phyloP scores from a whole-genome alignment of 345 rosid genomes.

The Cardamine occulta region DNA sequence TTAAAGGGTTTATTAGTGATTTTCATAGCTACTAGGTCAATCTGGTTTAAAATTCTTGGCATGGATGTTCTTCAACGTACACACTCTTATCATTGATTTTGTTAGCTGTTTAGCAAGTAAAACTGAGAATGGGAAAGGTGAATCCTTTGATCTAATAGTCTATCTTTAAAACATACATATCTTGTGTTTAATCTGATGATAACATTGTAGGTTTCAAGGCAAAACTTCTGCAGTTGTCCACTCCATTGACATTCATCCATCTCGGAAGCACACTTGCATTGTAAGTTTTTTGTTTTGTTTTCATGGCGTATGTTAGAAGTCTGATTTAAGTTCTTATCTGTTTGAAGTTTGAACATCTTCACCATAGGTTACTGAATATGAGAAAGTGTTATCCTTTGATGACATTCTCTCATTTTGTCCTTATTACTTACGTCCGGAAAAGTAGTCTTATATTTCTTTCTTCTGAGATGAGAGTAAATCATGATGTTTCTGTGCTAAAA shows the following conservation, averaged over 20 bases:
- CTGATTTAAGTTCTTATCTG: neutral
- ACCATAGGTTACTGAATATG: neutral
- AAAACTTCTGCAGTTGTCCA: slow-evolving; percentile 72
- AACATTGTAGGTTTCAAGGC: slow-evolving; percentile 65
- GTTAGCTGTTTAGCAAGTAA: neutral
- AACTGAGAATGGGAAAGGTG: neutral
- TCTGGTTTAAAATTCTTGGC: slow-evolving; percentile 1
- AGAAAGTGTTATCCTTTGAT: neutral
- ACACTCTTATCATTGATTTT: neutral
- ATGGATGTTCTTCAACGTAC: neutral
- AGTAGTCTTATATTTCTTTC: neutral
- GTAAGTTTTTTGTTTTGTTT: slow-evolving; percentile 48
- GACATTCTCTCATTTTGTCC: neutral
- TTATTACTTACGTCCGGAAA: neutral
- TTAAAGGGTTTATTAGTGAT: neutral
- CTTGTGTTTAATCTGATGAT: slow-evolving; percentile 18
- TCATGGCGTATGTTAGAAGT: neutral
- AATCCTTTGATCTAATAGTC: slow-evolving; percentile 3
- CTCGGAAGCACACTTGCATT: slow-evolving; percentile 85
- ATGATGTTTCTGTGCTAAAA: neutral
- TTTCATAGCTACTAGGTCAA: neutral
- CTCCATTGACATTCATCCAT: slow-evolving; percentile 90
- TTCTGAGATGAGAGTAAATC: neutral
- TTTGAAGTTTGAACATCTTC: slow-evolving; percentile 4
- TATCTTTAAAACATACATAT: neutral